Percentiles rank a stretch among this genome's conserved stretches.
Conservation (phyloP, 257 asterid genomes). For the Ocimum tenuiflorum region DNA sequence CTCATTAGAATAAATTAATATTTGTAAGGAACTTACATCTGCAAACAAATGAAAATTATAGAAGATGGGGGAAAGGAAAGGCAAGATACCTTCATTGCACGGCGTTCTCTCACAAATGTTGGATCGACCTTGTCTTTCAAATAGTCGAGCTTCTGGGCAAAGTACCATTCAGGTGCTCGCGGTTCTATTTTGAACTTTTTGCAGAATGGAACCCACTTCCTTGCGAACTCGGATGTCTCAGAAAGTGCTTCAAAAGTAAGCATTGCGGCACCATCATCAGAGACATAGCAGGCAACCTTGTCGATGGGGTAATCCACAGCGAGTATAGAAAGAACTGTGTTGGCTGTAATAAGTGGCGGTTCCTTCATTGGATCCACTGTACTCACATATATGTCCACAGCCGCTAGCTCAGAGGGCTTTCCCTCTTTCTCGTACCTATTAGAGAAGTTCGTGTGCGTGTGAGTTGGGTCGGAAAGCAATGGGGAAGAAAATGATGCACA, state of each 20-base stretch:
- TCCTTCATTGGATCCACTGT: conserved; percentile 95
- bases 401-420: conserved; percentile 73
- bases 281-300: conserved; percentile 87
- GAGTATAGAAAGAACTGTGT: conserved; percentile 89
- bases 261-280: conserved; percentile 99
- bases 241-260: conserved; percentile 98
- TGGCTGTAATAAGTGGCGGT: conserved; percentile 98
- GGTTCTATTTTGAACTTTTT: conserved; percentile 81
- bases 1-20: neutral
- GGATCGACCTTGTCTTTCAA: conserved; percentile 82
- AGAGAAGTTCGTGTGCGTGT: neutral
- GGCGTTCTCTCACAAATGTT: conserved; percentile 87
- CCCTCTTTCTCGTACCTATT: conserved; percentile 93
- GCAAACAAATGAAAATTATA: neutral
- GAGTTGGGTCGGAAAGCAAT: too few relatives aligned
- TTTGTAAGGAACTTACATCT: neutral
- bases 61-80: neutral
- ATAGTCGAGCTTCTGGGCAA: conserved; percentile 75
- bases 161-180: conserved; percentile 96
- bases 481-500: too few relatives aligned
- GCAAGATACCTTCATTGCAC: conserved; percentile 84
- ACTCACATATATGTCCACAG: conserved; percentile 78
- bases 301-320: conserved; percentile 94
- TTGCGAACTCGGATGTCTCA: conserved; percentile 93
- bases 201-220: conserved; percentile 97